Evolutionary conservation across 2,329 filamentous ascomycete species (phyloP).

Genomic region (Ascochyta fabae): DNA sequence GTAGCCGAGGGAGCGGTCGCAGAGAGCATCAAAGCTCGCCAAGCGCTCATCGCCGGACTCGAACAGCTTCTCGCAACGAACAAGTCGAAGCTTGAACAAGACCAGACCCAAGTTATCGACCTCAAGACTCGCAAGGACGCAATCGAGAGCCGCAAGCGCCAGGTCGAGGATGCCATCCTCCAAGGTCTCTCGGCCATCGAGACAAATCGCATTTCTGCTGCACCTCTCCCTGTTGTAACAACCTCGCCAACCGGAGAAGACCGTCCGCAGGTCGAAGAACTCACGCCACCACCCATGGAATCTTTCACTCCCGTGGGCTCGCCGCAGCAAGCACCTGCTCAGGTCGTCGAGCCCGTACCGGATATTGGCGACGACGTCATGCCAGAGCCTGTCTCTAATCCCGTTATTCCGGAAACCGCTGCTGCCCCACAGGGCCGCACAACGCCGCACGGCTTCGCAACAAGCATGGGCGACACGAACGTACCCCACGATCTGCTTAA

Average conservation of each 20-base stretch:
- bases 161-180: slow-evolving; percentile 92
- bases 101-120: slow-evolving; percentile 70
- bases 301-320: slow-evolving; percentile 60
- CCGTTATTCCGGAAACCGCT: slow-evolving; percentile 34
- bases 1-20: slow-evolving; percentile 88
- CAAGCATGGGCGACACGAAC: slow-evolving; percentile 30
- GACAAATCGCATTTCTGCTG: slow-evolving; percentile 55
- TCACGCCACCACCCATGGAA: slow-evolving; percentile 79
- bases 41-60: slow-evolving; percentile 76
- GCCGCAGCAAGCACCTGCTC: slow-evolving; percentile 40
- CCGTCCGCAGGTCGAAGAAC: slow-evolving; percentile 81
- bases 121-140: slow-evolving; percentile 71
- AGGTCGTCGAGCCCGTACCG: slow-evolving; percentile 24
- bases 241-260: slow-evolving; percentile 54
- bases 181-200: slow-evolving; percentile 73
- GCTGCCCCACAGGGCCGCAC: slow-evolving; percentile 29
- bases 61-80: slow-evolving; percentile 83
- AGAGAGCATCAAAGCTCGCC: slow-evolving; percentile 86
- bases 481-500: slow-evolving; percentile 40
- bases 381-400: slow-evolving; percentile 32
- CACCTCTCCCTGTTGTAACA: slow-evolving; percentile 35
- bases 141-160: slow-evolving; percentile 82
- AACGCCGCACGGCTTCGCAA: slow-evolving; percentile 29
- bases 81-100: slow-evolving; percentile 70
- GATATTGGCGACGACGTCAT: slow-evolving; percentile 40